Conservation (phyloP, 305 asterid genomes). For the Withania somnifera region DNA sequence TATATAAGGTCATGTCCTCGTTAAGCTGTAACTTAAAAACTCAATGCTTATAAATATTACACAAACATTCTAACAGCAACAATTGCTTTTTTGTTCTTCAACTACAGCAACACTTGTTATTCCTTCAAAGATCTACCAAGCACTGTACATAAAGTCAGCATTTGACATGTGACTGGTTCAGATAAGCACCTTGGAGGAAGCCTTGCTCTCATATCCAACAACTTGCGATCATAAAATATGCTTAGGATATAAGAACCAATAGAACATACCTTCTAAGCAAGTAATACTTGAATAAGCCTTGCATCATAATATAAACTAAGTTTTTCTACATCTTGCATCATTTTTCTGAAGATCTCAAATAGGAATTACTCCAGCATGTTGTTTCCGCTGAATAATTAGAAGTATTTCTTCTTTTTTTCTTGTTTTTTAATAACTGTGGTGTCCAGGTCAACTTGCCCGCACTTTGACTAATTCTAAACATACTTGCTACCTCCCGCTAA, state of each 20-base stretch:
- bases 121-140: neutral
- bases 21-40: neutral
- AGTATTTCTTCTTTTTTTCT: neutral
- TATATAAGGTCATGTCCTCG: too few relatives aligned
- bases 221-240: neutral
- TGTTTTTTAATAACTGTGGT: neutral
- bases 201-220: neutral
- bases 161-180: neutral
- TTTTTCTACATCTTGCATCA: neutral
- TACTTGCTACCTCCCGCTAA: neutral
- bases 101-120: neutral
- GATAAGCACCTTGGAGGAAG: neutral
- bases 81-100: too few relatives aligned
- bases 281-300: neutral
- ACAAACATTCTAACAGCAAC: neutral
- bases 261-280: neutral
- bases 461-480: neutral
- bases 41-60: neutral
- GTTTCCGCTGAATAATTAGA: neutral
- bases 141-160: neutral
- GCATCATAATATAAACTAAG: neutral
- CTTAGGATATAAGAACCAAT: neutral
- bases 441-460: neutral
- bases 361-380: neutral
- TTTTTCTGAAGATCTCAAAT: neutral